phyloP scores from a whole-genome alignment of 2,329 filamentous ascomycete species.

The Ceratocystis ficicola region DNA sequence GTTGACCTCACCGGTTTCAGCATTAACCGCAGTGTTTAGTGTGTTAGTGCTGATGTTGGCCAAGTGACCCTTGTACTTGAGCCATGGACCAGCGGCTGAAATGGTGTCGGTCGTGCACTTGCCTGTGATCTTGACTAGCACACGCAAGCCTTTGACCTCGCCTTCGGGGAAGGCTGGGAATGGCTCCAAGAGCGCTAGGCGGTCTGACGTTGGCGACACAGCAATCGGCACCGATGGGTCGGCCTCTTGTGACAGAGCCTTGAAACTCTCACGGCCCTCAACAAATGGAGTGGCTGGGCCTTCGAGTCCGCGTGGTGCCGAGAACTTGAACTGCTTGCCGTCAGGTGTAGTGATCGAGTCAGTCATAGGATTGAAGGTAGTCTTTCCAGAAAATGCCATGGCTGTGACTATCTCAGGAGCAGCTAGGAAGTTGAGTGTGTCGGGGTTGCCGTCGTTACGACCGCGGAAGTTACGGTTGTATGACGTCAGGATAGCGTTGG shows the following conservation, averaged over 20 bases:
- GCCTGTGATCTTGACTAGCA: slow-evolving; percentile 91
- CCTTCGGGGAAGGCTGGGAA: slow-evolving; percentile 69
- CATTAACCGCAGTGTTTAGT: slow-evolving; percentile 86
- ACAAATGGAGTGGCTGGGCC: slow-evolving; percentile 57
- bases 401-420: slow-evolving; percentile 95
- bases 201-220: slow-evolving; percentile 76
- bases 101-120: slow-evolving; percentile 99
- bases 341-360: slow-evolving; percentile 70
- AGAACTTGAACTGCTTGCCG: slow-evolving; percentile 74
- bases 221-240: slow-evolving; percentile 59
- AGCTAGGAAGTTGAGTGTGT: slow-evolving; percentile 97
- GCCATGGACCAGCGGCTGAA: slow-evolving; percentile 89
- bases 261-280: slow-evolving; percentile 60
- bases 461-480: slow-evolving; percentile 99
- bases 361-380: slow-evolving; percentile 91
- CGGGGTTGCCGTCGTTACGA: slow-evolving; percentile 90
- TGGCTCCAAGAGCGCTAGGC: slow-evolving; percentile 80
- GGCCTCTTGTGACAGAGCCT: slow-evolving; percentile 58
- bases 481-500: slow-evolving; percentile 89
- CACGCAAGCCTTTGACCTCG: slow-evolving; percentile 65
- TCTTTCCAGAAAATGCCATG: slow-evolving; percentile 83
- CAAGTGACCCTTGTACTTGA: slow-evolving; percentile 98
- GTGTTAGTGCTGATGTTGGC: slow-evolving; percentile 98
- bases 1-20: slow-evolving; percentile 84
- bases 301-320: slow-evolving; percentile 59